Conservation (phyloP, 371 early-diverging fungal genomes). For the Mortierella sp. region DNA sequence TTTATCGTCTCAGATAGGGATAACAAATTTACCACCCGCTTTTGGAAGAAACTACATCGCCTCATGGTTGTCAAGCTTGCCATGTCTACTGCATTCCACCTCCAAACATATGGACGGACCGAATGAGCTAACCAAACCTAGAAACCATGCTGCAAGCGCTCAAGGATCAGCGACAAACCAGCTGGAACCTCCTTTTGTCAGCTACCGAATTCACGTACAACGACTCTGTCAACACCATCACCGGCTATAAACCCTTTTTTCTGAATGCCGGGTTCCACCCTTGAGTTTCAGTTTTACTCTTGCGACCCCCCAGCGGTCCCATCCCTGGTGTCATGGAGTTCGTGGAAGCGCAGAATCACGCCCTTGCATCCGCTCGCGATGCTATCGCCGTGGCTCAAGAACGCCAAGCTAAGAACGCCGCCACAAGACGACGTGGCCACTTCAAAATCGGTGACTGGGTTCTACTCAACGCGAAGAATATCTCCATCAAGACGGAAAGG, state of each 20-base stretch:
- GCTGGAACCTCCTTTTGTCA: constrained; percentile 3
- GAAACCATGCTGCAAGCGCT: constrained; percentile 58
- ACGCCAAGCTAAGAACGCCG: constrained; percentile 9
- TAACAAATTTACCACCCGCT: background rate
- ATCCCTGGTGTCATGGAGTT: constrained; percentile 6
- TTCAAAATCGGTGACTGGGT: constrained; percentile 14
- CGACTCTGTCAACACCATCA: constrained; percentile 51
- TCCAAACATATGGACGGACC: constrained; percentile 67
- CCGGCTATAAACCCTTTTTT: constrained; percentile 38
- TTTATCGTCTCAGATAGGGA: constrained; percentile 24
- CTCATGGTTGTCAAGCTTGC: constrained; percentile 43
- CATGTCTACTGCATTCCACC: constrained; percentile 59
- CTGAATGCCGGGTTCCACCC: constrained; percentile 52
- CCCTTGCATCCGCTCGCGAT: constrained; percentile 2
- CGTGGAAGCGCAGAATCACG: background rate
- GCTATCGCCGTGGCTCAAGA: constrained; percentile 2
- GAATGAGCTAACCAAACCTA: constrained; percentile 61
- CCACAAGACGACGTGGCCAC: background rate
- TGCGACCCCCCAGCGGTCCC: background rate
- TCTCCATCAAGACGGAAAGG: background rate
- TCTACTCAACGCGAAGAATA: constrained; percentile 10
- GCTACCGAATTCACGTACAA: constrained; percentile 37
- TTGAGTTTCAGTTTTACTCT: constrained; percentile 5
- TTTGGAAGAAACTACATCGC: constrained; percentile 4
- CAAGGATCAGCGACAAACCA: background rate